Evolutionary conservation across 495 filamentous ascomycete genomes (phyloP), one percentile per base, ranked within the genome.

Genomic region (Lindgomyces ingoldianus): DNA sequence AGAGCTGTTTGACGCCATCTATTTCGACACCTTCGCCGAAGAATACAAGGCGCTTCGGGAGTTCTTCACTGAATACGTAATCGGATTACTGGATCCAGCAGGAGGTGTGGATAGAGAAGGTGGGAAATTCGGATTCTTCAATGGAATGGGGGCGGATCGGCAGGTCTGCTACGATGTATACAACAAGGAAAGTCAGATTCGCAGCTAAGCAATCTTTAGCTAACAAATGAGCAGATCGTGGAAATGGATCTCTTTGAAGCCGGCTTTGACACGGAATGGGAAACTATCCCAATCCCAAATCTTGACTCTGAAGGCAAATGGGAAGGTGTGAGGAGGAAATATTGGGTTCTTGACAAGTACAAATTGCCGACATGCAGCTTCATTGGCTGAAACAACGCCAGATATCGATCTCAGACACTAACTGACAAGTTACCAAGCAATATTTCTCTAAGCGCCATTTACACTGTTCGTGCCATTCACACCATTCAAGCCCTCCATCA

Each of bases 21-120:
- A 97, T 78, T 98, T 96, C 70, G 95, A 98, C 73, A 98, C 94
- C 0, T 98, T 97, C 69, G 94, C 93, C 8, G 95, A 98, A 77
- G 87, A 90, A 47, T 98, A 98, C 76, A 79, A 77, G 4, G 89
- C 91, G 73, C 84, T 98, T 42, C 87, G 87, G 30, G 80, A 85
- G 29, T 98, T 98, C 78, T 96, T 98, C 74, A 85, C 81, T 12
- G 93, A 98, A 73, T 87, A 87, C 65, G 85, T 97, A 0, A 88
- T 95, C 48, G 87, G 84, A 0, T 73, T 98, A 44, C 77, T 98
- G 3, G 87, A 89, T 71, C 77, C 82, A 1, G 60, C 50, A 11
- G 72, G 70, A 25, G 72, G 70, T 10, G 46, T 52, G 48, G 75
- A 86, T 16, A 77, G 73, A n/a, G 58, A 70, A 33, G 67, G 69